These are phyloP conservation scores for Mercurialis annua DNA, from an alignment of 345 rosid species.

Conservation along the genomic window DNA sequence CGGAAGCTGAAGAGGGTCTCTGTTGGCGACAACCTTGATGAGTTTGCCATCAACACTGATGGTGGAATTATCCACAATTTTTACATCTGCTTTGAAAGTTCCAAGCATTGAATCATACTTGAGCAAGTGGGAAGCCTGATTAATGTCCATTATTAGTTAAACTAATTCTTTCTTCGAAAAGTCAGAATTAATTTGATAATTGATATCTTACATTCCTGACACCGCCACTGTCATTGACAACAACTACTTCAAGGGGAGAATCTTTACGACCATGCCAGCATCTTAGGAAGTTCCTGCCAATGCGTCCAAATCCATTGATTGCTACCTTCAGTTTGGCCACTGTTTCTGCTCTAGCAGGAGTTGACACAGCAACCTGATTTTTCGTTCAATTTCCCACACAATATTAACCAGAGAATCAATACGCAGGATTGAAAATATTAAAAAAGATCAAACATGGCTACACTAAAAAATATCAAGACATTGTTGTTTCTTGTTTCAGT, in stretches of 20 bases:
- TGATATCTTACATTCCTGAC: slow-evolving; percentile 75
- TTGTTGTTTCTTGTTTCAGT: too few relatives aligned
- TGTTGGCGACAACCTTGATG: slow-evolving; percentile 80
- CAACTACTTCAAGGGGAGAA: slow-evolving; percentile 90
- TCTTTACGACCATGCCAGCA: slow-evolving; percentile 97
- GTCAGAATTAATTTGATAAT: background rate
- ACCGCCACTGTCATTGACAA: slow-evolving; percentile 97
- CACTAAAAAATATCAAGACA: too few relatives aligned
- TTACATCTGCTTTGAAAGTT: slow-evolving; percentile 90
- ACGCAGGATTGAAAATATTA: background rate
- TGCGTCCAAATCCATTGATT: slow-evolving; percentile 93
- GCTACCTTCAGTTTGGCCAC: slow-evolving; percentile 94
- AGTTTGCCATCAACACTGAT: slow-evolving; percentile 90
- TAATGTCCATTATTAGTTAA: background rate
- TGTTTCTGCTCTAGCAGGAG: slow-evolving; percentile 56
- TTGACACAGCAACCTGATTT: slow-evolving; percentile 45
- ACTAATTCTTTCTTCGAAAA: background rate
- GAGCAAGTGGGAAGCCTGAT: slow-evolving; percentile 95
- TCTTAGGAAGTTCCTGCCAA: slow-evolving; percentile 95
- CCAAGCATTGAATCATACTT: slow-evolving; percentile 97
- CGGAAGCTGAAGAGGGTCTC: slow-evolving; percentile 97
- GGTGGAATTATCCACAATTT: slow-evolving; percentile 66
- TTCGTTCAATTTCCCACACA: background rate
- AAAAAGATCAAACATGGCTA: too few relatives aligned
- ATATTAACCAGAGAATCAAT: background rate